phyloP scores from a whole-genome alignment of 2,329 filamentous ascomycete species.

The Leptosphaerulina australis region DNA sequence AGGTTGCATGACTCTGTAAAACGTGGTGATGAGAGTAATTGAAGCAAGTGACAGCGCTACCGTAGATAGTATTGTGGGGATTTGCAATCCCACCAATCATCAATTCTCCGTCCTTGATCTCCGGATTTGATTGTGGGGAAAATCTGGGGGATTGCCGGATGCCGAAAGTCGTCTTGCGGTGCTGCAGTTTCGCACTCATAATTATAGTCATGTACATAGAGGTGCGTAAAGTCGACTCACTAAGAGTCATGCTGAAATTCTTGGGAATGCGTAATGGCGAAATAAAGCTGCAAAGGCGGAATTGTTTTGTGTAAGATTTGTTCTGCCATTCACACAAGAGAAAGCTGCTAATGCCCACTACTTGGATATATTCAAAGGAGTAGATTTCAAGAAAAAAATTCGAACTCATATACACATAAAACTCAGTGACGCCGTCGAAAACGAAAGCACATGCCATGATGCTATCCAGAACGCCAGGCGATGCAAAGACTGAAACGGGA shows the following conservation, averaged over 20 bases:
- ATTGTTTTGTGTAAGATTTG: no score
- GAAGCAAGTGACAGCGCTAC: not conserved
- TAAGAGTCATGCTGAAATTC: not conserved
- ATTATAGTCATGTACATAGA: not conserved
- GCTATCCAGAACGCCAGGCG: not conserved
- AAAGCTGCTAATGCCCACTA: no score
- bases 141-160: constrained; percentile 3
- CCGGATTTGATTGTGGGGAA: not conserved
- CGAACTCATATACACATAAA: no score
- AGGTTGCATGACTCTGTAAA: constrained; percentile 4
- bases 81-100: constrained; percentile 17
- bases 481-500: not conserved
- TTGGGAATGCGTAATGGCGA: not conserved
- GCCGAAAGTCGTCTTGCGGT: not conserved
- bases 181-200: not conserved
- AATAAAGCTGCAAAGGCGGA: not conserved
- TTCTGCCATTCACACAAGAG: no score
- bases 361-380: no score
- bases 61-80: not conserved
- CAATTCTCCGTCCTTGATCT: not conserved
- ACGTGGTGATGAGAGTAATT: not conserved
- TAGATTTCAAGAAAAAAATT: no score
- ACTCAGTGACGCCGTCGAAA: no score
- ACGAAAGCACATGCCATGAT: not conserved
- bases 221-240: not conserved